phyloP scores from a whole-genome alignment of 192 early-diverging fungal species.

The Backusella tuberculispora region DNA sequence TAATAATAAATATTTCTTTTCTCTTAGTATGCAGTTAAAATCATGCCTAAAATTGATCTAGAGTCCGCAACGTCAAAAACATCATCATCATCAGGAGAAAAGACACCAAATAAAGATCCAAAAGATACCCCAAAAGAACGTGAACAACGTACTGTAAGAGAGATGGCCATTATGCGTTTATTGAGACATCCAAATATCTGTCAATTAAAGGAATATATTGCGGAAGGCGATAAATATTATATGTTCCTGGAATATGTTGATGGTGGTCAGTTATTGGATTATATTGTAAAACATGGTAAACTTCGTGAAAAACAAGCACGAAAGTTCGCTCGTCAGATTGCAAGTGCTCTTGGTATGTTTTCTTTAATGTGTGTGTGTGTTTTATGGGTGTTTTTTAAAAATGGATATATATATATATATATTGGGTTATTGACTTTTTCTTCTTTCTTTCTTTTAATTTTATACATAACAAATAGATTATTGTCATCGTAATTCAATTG shows the following conservation, averaged over 20 bases:
- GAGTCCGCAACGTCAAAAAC: background rate
- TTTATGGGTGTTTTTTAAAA: background rate
- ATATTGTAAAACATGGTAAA: constrained; percentile 79
- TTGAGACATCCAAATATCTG: constrained; percentile 87
- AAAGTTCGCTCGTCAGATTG: constrained; percentile 75
- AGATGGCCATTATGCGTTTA: constrained; percentile 73
- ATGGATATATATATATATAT: background rate
- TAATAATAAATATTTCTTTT: background rate
- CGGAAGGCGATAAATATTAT: constrained; percentile 69
- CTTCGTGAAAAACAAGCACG: constrained; percentile 83
- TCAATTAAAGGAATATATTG: constrained; percentile 71
- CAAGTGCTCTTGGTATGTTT: constrained; percentile 59
- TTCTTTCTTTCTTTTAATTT: background rate
- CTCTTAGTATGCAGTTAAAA: constrained; percentile 64
- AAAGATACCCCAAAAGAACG: constrained; percentile 40
- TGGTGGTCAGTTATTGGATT: constrained; percentile 84
- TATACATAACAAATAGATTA: constrained; percentile 30
- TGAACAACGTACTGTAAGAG: constrained; percentile 72
- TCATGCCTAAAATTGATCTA: constrained; percentile 51
- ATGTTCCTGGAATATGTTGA: constrained; percentile 82
- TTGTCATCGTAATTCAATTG: constrained; percentile 45
- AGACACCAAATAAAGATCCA: constrained; percentile 33
- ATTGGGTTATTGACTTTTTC: background rate
- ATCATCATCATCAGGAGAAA: background rate
- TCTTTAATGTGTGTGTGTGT: background rate